phyloP scores from a whole-genome alignment of 306 rosid genomes.

The Pachyrhizus erosus region DNA sequence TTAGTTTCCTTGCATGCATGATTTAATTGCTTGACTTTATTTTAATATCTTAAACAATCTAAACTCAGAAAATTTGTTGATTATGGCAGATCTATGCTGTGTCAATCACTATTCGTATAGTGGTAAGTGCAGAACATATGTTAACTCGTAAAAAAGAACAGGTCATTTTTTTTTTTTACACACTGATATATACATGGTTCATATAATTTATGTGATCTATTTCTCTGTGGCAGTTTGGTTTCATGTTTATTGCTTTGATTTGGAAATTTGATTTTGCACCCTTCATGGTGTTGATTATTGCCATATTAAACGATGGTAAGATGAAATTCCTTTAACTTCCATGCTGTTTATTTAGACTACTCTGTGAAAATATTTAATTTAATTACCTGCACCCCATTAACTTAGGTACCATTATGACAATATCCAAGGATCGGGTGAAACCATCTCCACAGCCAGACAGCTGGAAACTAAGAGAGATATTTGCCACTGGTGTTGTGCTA shows the following conservation, averaged over 20 bases:
- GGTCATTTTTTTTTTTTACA: not conserved
- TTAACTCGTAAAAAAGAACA: not conserved
- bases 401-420: slow-evolving; percentile 96
- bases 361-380: slow-evolving; percentile 29
- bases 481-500: slow-evolving; percentile 94
- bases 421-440: slow-evolving; percentile 96
- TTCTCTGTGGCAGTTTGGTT: slow-evolving; percentile 80
- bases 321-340: slow-evolving; percentile 20
- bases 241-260: slow-evolving; percentile 92
- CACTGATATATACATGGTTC: not conserved
- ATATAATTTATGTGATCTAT: slow-evolving; percentile 31
- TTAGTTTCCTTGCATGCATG: slow-evolving; percentile 50
- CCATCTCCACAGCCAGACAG: slow-evolving; percentile 96
- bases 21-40: slow-evolving; percentile 21
- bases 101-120: slow-evolving; percentile 98
- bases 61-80: slow-evolving; percentile 33
- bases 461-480: slow-evolving; percentile 97
- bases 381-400: slow-evolving; percentile 23
- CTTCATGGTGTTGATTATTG: slow-evolving; percentile 96
- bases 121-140: slow-evolving; percentile 64
- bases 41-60: slow-evolving; percentile 25
- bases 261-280: slow-evolving; percentile 98
- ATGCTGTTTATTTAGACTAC: slow-evolving; percentile 17
- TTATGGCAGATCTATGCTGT: slow-evolving; percentile 92
- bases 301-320: slow-evolving; percentile 95